phyloP scores from a whole-genome alignment of 2,329 filamentous ascomycete species.

The Cercospora brassicicola region DNA sequence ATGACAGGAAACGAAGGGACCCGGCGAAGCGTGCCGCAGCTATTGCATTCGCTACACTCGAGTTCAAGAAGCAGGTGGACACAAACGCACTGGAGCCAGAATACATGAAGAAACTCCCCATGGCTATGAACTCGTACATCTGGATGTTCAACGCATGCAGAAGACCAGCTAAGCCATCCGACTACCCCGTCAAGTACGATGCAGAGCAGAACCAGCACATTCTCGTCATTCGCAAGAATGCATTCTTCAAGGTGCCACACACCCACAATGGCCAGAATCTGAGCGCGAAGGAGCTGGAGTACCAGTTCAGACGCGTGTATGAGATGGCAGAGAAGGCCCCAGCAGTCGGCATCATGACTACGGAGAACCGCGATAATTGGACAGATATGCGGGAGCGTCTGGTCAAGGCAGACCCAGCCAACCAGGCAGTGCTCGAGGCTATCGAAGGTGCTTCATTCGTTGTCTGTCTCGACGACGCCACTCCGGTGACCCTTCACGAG shows the following conservation, averaged over 20 bases:
- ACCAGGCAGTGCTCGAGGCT: constrained; percentile 72
- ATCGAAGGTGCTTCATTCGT: constrained; percentile 90
- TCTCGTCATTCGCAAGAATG: constrained; percentile 88
- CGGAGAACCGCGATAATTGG: constrained; percentile 92
- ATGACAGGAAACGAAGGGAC: constrained; percentile 83
- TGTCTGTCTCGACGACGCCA: constrained; percentile 87
- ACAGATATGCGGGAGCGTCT: constrained; percentile 75
- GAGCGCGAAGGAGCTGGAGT: constrained; percentile 84
- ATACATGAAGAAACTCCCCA: constrained; percentile 96
- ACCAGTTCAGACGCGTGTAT: constrained; percentile 84
- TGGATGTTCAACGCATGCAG: constrained; percentile 98
- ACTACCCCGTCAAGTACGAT: constrained; percentile 80
- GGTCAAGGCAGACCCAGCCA: constrained; percentile 72
- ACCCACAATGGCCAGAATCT: constrained; percentile 81
- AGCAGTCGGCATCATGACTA: constrained; percentile 80
- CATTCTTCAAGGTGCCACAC: constrained; percentile 89
- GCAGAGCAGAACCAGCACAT: constrained; percentile 79
- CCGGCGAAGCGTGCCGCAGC: constrained; percentile 91
- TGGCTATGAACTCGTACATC: constrained; percentile 97
- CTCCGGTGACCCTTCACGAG: constrained; percentile 91
- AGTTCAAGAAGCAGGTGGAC: constrained; percentile 95
- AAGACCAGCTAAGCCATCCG: constrained; percentile 76
- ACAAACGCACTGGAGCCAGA: constrained; percentile 82
- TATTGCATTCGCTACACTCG: constrained; percentile 78
- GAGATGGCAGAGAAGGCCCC: constrained; percentile 70